phyloP scores from a whole-genome alignment of 2,329 filamentous ascomycete genomes.

The Tympanopsis confertula region DNA sequence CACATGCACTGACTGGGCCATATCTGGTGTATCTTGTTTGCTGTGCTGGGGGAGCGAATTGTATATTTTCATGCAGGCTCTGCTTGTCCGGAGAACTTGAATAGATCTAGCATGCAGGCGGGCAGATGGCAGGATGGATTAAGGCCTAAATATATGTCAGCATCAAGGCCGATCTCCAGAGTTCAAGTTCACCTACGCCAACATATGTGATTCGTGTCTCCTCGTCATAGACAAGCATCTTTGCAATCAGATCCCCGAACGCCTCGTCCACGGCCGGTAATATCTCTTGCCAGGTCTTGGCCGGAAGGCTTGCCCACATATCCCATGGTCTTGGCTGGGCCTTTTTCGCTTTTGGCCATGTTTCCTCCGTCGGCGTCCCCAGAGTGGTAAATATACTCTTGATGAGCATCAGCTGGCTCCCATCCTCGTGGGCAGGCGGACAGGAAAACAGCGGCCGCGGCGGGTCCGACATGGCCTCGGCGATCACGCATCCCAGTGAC shows the following conservation, averaged over 20 bases:
- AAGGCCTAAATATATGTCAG: too few relatives aligned
- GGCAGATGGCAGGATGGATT: too few relatives aligned
- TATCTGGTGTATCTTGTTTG: too few relatives aligned
- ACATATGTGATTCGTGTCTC: too few relatives aligned
- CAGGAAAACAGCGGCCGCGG: constrained; percentile 69
- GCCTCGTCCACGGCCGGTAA: constrained; percentile 46
- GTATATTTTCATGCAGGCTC: too few relatives aligned
- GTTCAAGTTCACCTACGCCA: too few relatives aligned
- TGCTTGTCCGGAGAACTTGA: too few relatives aligned
- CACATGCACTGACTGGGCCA: too few relatives aligned
- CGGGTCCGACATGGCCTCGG: constrained; percentile 52
- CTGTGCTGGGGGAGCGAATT: too few relatives aligned
- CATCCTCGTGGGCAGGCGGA: constrained; percentile 60
- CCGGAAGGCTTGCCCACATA: constrained; percentile 69
- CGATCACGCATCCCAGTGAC: constrained; percentile 74
- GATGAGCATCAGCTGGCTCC: constrained; percentile 83
- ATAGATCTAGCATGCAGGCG: too few relatives aligned
- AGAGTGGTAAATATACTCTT: constrained; percentile 85
- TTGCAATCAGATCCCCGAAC: constrained; percentile 54
- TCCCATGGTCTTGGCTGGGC: constrained; percentile 75
- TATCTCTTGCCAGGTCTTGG: constrained; percentile 56
- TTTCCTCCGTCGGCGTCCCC: constrained; percentile 69
- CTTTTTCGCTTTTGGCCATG: constrained; percentile 67
- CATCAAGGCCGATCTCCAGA: too few relatives aligned
- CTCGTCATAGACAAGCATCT: constrained; percentile 62